Percentiles rank a stretch among this genome's conserved stretches.
Conservation (phyloP, 2,329 filamentous ascomycete genomes). For the Pezizomycotina sp. region DNA sequence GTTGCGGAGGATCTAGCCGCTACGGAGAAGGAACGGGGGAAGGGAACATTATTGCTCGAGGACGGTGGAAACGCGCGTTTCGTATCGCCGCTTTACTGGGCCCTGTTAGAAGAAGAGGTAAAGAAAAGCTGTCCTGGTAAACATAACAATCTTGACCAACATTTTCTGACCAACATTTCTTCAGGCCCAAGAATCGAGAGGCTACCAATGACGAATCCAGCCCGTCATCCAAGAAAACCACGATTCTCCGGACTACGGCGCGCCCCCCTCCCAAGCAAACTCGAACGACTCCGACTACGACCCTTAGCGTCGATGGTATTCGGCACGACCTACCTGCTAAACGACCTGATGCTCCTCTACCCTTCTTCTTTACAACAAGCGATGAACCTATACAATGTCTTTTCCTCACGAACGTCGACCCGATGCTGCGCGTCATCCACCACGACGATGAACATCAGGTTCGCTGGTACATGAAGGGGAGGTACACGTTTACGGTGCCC, state of each 20-base stretch:
- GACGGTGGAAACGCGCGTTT: too few species aligned
- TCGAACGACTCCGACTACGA: background rate
- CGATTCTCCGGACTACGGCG: conserved; percentile 4
- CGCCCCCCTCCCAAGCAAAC: background rate
- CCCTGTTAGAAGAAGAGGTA: too few species aligned
- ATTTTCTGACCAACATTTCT: background rate
- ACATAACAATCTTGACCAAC: too few species aligned
- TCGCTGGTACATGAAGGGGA: conserved; percentile 41
- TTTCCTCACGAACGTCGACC: conserved; percentile 53
- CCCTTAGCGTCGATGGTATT: too few species aligned
- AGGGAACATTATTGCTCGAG: too few species aligned
- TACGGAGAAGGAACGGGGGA: too few species aligned
- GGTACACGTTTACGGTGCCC: conserved; percentile 38
- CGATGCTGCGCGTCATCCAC: conserved; percentile 51
- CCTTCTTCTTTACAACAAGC: conserved; percentile 7
- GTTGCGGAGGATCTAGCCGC: conserved; percentile 3
- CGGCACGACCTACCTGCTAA: too few species aligned
- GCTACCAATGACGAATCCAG: conserved; percentile 9
- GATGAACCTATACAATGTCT: conserved; percentile 41
- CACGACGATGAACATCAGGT: conserved; percentile 47
- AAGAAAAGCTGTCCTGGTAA: too few species aligned
- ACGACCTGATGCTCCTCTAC: background rate
- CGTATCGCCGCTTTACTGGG: too few species aligned
- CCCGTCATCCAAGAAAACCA: conserved; percentile 7
- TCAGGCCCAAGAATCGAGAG: conserved; percentile 3